Conservation (phyloP, 177 flowering plant species). For the Vitis hybrid region DNA sequence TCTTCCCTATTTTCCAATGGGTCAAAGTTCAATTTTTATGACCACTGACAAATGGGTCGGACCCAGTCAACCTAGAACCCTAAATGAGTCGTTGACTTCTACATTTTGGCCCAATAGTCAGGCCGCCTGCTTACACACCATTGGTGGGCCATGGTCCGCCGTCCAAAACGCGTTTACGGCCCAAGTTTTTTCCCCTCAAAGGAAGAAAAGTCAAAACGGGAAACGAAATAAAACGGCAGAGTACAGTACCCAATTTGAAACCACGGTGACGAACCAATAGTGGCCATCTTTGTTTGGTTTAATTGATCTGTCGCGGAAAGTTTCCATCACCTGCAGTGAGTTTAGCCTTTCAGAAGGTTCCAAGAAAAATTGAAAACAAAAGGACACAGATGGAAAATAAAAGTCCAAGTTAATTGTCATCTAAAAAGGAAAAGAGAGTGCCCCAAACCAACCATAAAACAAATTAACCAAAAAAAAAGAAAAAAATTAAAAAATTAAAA, state of each 20-base stretch:
- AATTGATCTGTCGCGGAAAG: background rate
- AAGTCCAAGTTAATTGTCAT: background rate
- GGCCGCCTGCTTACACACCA: background rate
- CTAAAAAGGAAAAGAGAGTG: background rate
- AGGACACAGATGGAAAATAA: background rate
- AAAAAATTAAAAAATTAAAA: background rate
- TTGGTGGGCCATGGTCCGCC: background rate
- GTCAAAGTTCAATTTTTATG: too few species aligned
- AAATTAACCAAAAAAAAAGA: background rate
- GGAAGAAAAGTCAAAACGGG: background rate
- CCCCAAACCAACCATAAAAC: background rate
- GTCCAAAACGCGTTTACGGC: slow-evolving; percentile 1
- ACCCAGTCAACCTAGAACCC: background rate
- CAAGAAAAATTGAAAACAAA: background rate
- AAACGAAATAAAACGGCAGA: background rate
- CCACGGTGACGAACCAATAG: background rate
- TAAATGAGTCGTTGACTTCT: too few species aligned
- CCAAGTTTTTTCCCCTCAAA: background rate
- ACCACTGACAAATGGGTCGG: background rate
- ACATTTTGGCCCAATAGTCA: background rate
- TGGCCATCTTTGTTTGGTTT: background rate
- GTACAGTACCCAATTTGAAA: background rate
- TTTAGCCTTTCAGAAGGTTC: background rate
- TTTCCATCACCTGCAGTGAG: background rate
- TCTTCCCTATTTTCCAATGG: too few species aligned